These are phyloP conservation scores for Lasiosphaeris hirsuta DNA, from an alignment of 495 filamentous ascomycete genomes.

Conservation along the genomic window DNA sequence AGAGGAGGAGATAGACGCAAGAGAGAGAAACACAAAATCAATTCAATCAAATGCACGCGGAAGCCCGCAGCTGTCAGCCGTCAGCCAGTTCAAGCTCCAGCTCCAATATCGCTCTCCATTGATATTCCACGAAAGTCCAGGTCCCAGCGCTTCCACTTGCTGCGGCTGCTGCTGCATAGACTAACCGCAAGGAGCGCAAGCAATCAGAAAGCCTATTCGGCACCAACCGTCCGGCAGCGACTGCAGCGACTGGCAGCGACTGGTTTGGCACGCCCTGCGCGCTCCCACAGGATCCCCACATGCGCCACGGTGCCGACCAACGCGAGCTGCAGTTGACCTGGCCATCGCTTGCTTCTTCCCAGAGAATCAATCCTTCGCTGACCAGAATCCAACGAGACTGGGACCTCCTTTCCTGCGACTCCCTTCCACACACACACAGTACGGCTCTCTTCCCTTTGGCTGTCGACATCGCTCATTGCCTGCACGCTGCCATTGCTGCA, in stretches of 20 bases:
- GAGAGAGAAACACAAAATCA: background rate
- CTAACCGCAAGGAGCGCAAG: background rate
- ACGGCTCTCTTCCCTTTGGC: conserved; percentile 4
- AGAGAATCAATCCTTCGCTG: conserved; percentile 14
- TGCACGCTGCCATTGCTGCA: conserved; percentile 3
- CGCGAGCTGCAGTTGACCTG: conserved; percentile 11
- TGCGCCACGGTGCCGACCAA: conserved; percentile 7
- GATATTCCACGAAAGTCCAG: background rate
- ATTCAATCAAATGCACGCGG: background rate
- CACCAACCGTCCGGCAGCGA: conserved; percentile 8
- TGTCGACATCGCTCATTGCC: conserved; percentile 1
- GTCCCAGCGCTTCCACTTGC: too few relatives aligned
- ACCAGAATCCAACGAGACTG: background rate
- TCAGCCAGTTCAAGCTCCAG: background rate
- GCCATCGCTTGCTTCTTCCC: conserved; percentile 10
- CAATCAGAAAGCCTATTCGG: conserved; percentile 7
- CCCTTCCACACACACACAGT: background rate
- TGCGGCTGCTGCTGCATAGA: too few relatives aligned
- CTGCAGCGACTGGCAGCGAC: background rate
- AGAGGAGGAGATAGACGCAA: too few relatives aligned
- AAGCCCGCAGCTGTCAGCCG: conserved; percentile 5
- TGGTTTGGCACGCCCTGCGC: background rate
- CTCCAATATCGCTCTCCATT: background rate
- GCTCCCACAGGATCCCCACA: background rate
- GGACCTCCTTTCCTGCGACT: conserved; percentile 15